These are phyloP conservation scores for Calocybe indica DNA, from an alignment of 768 basidiomycete species.

Conservation along the genomic window DNA sequence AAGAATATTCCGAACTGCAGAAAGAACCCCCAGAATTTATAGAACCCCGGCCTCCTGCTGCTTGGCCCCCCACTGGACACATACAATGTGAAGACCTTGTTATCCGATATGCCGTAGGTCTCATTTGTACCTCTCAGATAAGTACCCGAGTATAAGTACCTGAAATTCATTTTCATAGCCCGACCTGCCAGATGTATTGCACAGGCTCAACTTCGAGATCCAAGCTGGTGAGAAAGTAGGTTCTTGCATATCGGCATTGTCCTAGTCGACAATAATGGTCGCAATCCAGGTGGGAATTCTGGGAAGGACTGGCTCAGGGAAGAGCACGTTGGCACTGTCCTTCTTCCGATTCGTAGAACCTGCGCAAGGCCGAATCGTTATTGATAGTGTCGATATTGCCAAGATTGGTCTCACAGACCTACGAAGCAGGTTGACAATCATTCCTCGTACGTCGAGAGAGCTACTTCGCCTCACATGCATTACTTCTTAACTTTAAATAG, in stretches of 20 bases:
- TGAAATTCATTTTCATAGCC: slow-evolving; percentile 40
- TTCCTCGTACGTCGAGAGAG: slow-evolving; percentile 49
- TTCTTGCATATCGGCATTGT: not conserved
- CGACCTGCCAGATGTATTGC: slow-evolving; percentile 81
- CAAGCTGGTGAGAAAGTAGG: slow-evolving; percentile 70
- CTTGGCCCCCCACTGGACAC: slow-evolving; percentile 73
- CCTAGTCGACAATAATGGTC: not conserved
- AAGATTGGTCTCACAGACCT: slow-evolving; percentile 78
- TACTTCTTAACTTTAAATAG: slow-evolving; percentile 26
- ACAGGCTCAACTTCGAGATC: slow-evolving; percentile 70
- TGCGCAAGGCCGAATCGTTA: slow-evolving; percentile 61
- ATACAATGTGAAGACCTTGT: slow-evolving; percentile 71
- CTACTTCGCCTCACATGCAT: not conserved
- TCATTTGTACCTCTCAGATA: not conserved
- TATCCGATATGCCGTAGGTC: slow-evolving; percentile 70
- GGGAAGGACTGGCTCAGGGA: slow-evolving; percentile 70
- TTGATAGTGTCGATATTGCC: slow-evolving; percentile 79
- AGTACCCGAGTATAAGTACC: not conserved
- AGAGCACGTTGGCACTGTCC: slow-evolving; percentile 72
- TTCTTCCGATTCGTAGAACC: slow-evolving; percentile 91
- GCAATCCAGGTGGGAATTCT: slow-evolving; percentile 55
- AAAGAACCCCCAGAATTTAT: slow-evolving; percentile 80
- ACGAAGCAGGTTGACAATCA: slow-evolving; percentile 62
- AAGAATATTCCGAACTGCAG: slow-evolving; percentile 80
- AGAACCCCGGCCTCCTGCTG: slow-evolving; percentile 74